Evolutionary conservation across 1,139 yeast species (phyloP), one percentile per base, ranked within the genome.

Genomic region (Pichia sp.): DNA sequence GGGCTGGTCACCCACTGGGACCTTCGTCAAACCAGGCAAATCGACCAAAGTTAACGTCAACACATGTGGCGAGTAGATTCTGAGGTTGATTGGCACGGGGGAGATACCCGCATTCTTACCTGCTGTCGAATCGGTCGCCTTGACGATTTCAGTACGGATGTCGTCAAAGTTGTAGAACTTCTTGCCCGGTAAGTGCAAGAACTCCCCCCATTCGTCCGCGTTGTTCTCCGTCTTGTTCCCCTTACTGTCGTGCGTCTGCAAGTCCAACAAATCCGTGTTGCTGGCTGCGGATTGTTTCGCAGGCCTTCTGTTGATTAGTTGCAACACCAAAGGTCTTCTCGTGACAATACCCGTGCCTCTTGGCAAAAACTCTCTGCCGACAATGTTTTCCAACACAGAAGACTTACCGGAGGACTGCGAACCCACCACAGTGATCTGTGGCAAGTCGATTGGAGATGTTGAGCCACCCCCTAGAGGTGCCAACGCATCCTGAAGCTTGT

Each of bases 1-100:
- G 54, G 99, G 99, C 73, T 93, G 99, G 71, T 93, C 99, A 49
- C 99, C 99, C 51, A 93, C 98, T n/a, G 99, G 99, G 45, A 95
- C 99, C 72, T 93, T 93, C 34, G 99, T 93, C 67, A 95, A 80
- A 59, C 99, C 99, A 13, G 99, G 99, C 65, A 93, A 79, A 77
- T 93, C 99, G 46, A 93, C 99, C 67, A 93, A 80, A 2, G 99
- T 95, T 71, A 93, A 81, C 13, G 98, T 93, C 67, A 93, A 78
- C 52, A 93, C 99, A 68, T 92, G 93, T 13, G 99, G 99, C 31
- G 98, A 92, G 71, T 87, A 92, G 62, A 93, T 90, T 72, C 97
- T 81, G 70, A 93, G 79, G 72, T 93, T 93, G 70, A 93, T 93
- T 56, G 99, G 99, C 23, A 84, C 84, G 0, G 97, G 80, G 2